Evolutionary conservation across 2,329 filamentous ascomycete genomes (phyloP).

Genomic region (Penicillium italicum): DNA sequence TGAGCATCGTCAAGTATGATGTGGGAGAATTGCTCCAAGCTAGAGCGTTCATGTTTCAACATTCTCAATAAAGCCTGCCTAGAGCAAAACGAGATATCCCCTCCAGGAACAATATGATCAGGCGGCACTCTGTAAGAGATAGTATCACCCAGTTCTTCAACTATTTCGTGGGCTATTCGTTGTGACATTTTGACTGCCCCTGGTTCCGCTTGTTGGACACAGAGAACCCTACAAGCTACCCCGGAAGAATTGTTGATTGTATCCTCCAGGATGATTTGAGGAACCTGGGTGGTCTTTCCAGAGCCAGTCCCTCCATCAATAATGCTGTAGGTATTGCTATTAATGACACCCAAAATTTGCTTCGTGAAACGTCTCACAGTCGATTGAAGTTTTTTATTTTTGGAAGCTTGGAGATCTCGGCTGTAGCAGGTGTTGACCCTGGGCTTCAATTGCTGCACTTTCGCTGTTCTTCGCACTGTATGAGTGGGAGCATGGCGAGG

Average conservation of each 20-base stretch:
- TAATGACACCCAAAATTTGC: slow-evolving; percentile 39
- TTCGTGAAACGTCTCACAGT: slow-evolving; percentile 41
- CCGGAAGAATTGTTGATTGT: slow-evolving; percentile 40
- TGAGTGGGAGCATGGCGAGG: not conserved
- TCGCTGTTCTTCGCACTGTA: not conserved
- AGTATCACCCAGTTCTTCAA: slow-evolving; percentile 38
- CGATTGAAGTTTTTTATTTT: slow-evolving; percentile 16
- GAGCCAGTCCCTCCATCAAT: slow-evolving; percentile 47
- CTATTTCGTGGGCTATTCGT: slow-evolving; percentile 47
- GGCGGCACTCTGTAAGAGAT: slow-evolving; percentile 50
- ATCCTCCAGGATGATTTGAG: slow-evolving; percentile 54
- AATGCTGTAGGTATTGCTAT: slow-evolving; percentile 44
- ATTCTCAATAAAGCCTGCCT: slow-evolving; percentile 48
- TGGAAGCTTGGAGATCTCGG: not conserved
- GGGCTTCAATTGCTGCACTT: not conserved
- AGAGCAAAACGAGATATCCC: slow-evolving; percentile 51
- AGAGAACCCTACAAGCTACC: slow-evolving; percentile 49
- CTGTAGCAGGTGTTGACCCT: not conserved
- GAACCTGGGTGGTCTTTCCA: slow-evolving; percentile 51
- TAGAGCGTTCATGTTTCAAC: slow-evolving; percentile 38
- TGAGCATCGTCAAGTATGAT: slow-evolving; percentile 53
- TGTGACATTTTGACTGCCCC: slow-evolving; percentile 47
- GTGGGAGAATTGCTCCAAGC: slow-evolving; percentile 45
- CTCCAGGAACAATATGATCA: slow-evolving; percentile 31
- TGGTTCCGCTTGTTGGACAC: slow-evolving; percentile 51